A percentile compares a stretch with the other conserved stretches of the same genome.
phyloP scores from a whole-genome alignment of 2,329 filamentous ascomycete genomes.

The Xylariaceae sp. region DNA sequence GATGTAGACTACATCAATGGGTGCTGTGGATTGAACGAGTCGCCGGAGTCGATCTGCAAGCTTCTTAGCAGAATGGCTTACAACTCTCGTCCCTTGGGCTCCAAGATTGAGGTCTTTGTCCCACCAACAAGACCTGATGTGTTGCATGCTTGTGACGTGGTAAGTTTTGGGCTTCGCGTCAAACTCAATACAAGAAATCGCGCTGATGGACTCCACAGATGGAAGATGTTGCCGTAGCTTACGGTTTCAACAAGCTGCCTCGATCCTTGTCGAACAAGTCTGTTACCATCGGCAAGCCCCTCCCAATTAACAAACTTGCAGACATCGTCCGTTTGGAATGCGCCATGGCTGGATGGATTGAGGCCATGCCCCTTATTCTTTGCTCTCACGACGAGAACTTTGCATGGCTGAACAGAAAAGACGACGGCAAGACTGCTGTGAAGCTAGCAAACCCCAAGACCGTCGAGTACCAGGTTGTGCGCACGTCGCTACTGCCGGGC shows the following conservation, averaged over 20 bases:
- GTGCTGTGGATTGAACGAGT: conserved; percentile 77
- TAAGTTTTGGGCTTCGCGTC: conserved; percentile 1
- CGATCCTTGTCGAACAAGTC: conserved; percentile 74
- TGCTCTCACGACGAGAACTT: conserved; percentile 99
- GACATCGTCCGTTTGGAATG: conserved; percentile 87
- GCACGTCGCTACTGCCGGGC: conserved; percentile 67
- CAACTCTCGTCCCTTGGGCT: conserved; percentile 67
- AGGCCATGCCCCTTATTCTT: conserved; percentile 92
- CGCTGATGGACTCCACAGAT: conserved; percentile 43
- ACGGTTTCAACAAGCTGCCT: conserved; percentile 95
- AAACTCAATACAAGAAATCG: background rate
- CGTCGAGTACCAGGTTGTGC: conserved; percentile 72
- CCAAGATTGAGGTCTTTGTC: conserved; percentile 71
- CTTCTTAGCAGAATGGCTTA: conserved; percentile 87
- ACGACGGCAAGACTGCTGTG: conserved; percentile 65
- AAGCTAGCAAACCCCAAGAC: conserved; percentile 75
- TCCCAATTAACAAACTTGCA: conserved; percentile 87
- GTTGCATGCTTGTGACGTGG: conserved; percentile 88
- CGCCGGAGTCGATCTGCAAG: conserved; percentile 68
- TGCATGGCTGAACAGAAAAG: conserved; percentile 75
- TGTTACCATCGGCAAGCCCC: conserved; percentile 70
- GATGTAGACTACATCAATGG: conserved; percentile 92
- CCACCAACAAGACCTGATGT: conserved; percentile 91
- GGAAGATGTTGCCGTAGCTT: conserved; percentile 95
- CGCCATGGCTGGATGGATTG: conserved; percentile 91